Base-by-base conservation (phyloP, 2,329 filamentous ascomycete genomes). In the Cryphonectria radicalis region DNA sequence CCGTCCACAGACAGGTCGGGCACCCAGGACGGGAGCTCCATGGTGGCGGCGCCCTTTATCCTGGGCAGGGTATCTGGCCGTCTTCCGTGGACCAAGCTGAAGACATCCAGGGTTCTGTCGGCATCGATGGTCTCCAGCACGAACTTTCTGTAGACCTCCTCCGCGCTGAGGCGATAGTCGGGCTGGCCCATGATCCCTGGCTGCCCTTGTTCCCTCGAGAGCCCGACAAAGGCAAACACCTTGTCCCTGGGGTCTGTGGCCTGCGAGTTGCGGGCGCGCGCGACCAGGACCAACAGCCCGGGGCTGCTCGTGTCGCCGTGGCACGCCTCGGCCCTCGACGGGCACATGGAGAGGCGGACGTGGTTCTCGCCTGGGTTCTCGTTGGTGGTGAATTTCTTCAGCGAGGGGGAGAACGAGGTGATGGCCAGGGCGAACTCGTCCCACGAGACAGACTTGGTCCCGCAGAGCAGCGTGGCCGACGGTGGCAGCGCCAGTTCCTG, bases 211-310 rank as follows among this genome's bases (percentile, higher is more conserved):
- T 37, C 28, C 50, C 5, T 7, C 22, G 68, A 57, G 13, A 73
- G 70, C 13, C 70, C 72, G 3, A 72, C 37, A 43, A 73, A 72
- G 55, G 67, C 72, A 40, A 70, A 68, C n/a, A 73, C 68, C 70
- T 73, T 73, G 28, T 73, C 70, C 19, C 70, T 53, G 8, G 72
- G 72, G 37, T 72, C 67, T 0, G 50, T 68, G 13, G 72, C 67
- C 25, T 63, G 53, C 17, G 68, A 69, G 25, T 68, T 66, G n/a
- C 69, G 69, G 32, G 40, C 40, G 10, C 40, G 40, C 40, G 40
- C 40, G 40, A 42, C 40, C 10, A 42, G 40, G 40, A 42, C 40
- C 10, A 42, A 13, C 40, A 42, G 40, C 8, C 13, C 14, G 3
- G 40, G 40, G 40, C 40, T 42, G 40, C 14, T 13, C 40, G 40